Percentiles rank a stretch among this genome's conserved stretches.
phyloP scores from a whole-genome alignment of 257 asterid species.

The Plectranthus barbatus region DNA sequence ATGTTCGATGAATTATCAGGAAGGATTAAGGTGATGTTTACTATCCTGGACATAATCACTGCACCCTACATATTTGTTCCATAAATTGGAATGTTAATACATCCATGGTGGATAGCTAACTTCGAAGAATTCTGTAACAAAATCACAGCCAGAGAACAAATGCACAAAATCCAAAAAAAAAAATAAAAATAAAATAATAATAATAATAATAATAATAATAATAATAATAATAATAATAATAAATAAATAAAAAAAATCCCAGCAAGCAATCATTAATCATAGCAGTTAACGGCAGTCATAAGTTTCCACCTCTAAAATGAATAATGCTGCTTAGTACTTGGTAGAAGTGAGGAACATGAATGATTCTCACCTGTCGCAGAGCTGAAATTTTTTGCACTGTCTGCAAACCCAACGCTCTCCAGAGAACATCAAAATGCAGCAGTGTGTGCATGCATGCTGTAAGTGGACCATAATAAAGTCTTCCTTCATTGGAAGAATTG shows the following conservation, averaged over 20 bases:
- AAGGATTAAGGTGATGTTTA: not conserved
- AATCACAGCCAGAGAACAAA: not conserved
- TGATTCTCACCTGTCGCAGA: conserved; percentile 67
- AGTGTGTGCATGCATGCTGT: conserved; percentile 81
- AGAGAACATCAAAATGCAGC: conserved; percentile 81
- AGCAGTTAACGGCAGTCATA: not conserved
- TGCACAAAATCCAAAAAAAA: not conserved
- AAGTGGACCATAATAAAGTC: conserved; percentile 98
- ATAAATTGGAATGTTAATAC: not conserved
- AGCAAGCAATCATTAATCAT: not conserved
- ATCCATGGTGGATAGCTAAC: not conserved
- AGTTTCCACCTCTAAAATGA: not conserved
- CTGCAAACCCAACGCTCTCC: conserved; percentile 88
- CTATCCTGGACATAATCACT: not conserved
- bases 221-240: too few relatives aligned
- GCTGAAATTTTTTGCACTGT: conserved; percentile 79
- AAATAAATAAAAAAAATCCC: not conserved
- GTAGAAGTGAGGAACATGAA: not conserved
- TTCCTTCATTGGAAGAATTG: conserved; percentile 93
- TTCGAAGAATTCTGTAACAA: not conserved
- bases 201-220: too few relatives aligned
- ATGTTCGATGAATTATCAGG: not conserved
- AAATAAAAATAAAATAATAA: too few relatives aligned
- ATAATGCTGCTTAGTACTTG: not conserved
- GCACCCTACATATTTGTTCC: not conserved